A percentile compares a stretch with the other conserved stretches of the same genome.
Conservation (phyloP, 2,329 filamentous ascomycete genomes). For the Cladobotryum protrusum region DNA sequence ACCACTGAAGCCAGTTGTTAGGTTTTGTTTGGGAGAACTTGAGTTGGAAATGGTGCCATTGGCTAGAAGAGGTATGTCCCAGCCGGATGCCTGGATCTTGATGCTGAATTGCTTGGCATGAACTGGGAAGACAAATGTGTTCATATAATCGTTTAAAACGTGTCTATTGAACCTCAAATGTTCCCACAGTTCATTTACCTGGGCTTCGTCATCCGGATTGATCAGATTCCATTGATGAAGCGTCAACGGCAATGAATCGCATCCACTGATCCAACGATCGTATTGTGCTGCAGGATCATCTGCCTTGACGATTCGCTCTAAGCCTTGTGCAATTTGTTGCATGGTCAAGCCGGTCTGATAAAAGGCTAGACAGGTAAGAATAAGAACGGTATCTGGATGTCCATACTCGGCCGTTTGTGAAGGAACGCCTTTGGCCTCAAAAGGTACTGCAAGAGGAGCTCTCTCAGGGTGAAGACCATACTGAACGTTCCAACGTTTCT, state of each 20-base stretch:
- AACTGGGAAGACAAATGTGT: slow-evolving; percentile 57
- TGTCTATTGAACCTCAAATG: slow-evolving; percentile 42
- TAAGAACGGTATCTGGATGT: slow-evolving; percentile 59
- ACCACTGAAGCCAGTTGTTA: slow-evolving; percentile 64
- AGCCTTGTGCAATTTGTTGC: slow-evolving; percentile 40
- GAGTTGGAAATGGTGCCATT: background rate
- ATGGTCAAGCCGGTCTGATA: slow-evolving; percentile 55
- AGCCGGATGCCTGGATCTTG: slow-evolving; percentile 60
- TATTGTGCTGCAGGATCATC: slow-evolving; percentile 50
- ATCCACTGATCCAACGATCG: slow-evolving; percentile 39
- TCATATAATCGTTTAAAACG: slow-evolving; percentile 55
- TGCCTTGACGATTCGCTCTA: slow-evolving; percentile 48
- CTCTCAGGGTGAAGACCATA: slow-evolving; percentile 53
- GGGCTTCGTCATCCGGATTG: slow-evolving; percentile 50
- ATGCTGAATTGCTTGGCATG: slow-evolving; percentile 58
- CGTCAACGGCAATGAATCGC: slow-evolving; percentile 35
- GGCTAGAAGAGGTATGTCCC: slow-evolving; percentile 54
- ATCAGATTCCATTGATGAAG: slow-evolving; percentile 49
- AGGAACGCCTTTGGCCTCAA: slow-evolving; percentile 41
- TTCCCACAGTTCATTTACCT: slow-evolving; percentile 45
- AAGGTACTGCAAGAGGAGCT: slow-evolving; percentile 52
- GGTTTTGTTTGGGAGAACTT: background rate
- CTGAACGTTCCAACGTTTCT: slow-evolving; percentile 61
- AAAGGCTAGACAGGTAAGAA: slow-evolving; percentile 59
- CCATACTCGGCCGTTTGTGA: slow-evolving; percentile 58